Conservation (phyloP, 805 yeast species). For the Teunomyces funiuensis region DNA sequence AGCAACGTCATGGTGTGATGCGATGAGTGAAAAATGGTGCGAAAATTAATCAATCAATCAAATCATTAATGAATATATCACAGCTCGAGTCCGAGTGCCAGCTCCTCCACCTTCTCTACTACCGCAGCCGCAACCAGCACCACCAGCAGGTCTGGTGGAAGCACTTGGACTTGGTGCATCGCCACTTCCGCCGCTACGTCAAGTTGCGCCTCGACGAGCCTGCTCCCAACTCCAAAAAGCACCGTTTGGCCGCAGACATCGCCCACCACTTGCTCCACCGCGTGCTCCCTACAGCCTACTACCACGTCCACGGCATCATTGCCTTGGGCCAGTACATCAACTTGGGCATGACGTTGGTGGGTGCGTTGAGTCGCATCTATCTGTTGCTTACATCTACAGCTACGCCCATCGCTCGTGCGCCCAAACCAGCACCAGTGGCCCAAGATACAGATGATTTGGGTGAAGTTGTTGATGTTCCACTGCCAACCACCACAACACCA, state of each 20-base stretch:
- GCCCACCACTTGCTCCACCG: conserved; percentile 1
- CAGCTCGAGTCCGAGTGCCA: conserved; percentile 48
- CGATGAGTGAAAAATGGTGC: too few species aligned
- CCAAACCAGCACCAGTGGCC: not conserved
- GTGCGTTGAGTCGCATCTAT: conserved; percentile 49
- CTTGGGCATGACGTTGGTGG: conserved; percentile 69
- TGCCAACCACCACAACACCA: not conserved
- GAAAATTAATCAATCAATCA: too few species aligned
- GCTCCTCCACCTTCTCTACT: conserved; percentile 61
- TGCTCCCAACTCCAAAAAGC: not conserved
- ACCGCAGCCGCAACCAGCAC: conserved; percentile 78
- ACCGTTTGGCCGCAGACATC: not conserved
- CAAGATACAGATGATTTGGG: not conserved
- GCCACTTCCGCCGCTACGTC: conserved; percentile 29
- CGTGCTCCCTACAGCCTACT: conserved; percentile 46
- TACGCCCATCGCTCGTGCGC: not conserved
- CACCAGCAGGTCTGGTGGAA: conserved; percentile 76
- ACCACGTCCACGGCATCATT: conserved; percentile 63
- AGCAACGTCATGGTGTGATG: conserved; percentile 17
- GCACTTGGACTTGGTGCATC: conserved; percentile 59
- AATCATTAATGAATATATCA: too few species aligned
- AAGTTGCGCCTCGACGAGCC: not conserved
- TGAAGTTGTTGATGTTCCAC: not conserved
- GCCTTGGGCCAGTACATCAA: conserved; percentile 76
- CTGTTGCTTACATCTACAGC: conserved; percentile 15